Base-by-base conservation (phyloP, 2,329 filamentous ascomycete genomes). In the Elsinoe batatas region DNA sequence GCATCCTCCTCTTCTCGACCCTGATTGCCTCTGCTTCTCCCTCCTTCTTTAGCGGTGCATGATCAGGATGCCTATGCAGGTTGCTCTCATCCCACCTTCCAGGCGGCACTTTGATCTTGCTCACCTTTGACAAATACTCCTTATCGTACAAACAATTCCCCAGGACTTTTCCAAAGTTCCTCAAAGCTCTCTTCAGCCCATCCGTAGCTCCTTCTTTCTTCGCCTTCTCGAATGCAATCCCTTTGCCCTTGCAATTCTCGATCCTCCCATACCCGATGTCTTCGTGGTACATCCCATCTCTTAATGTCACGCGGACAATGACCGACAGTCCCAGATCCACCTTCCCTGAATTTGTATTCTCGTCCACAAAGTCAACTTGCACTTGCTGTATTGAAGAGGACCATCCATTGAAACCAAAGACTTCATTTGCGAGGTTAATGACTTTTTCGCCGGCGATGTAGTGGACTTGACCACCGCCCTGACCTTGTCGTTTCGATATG, bases 91-190 rank as follows among this genome's bases (percentile, higher is more conserved):
- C 83, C 72, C 90, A 95, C 69, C 80, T 89, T 30, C 82, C 79
- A 60, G 88, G 87, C 56, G 80, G 78, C 13, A 84, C 81, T 75
- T 95, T 97, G 65, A 98, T 77, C 72, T 89, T 95, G 53, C 84
- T 87, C n/a, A 97, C 87, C 68, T 89, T 91, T 53, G 83, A 79
- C 56, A 98, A 76, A 67, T 95, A 98, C 59, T 91, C 84, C 71
- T 96, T 95, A 73, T 98, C 93, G 71, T 98, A 97, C 58, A 98
- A 84, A 75, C 93, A 98, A 68, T 97, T 98, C n/a, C 93, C 93
- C 55, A 98, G 76, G 13, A 97, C 86, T 64, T 97, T 97, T 58
- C 93, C 93, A 71, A 98, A 98, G 60, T 84, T 96, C 58, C 91
- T 80, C 64, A 98, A 68, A 1, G 93, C 83, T 61, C 93, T 80